A percentile compares a stretch with the other conserved stretches of the same genome.
Conservation (phyloP, 2,329 filamentous ascomycete species). For the Podosphaera xanthii region DNA sequence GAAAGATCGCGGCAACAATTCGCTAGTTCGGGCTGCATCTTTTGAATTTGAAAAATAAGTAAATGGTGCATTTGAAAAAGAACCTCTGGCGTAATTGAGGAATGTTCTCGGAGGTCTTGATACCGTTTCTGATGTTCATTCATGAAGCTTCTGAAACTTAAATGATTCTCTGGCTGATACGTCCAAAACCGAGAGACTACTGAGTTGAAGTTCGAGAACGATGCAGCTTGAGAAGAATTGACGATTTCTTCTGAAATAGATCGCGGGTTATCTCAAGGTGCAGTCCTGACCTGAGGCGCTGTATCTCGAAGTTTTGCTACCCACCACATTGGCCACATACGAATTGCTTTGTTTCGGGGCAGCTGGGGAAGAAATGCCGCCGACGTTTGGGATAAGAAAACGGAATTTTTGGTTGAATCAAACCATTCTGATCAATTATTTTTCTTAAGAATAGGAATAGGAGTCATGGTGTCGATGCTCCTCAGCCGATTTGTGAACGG, state of each 20-base stretch:
- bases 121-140: background rate
- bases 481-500: too few relatives aligned
- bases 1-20: background rate
- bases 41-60: background rate
- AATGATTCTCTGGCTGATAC: background rate
- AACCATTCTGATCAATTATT: background rate
- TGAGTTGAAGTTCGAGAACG: background rate
- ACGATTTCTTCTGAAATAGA: background rate
- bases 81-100: background rate
- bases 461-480: too few relatives aligned
- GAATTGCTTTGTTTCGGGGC: background rate
- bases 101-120: background rate
- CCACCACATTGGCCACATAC: background rate
- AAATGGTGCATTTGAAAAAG: background rate
- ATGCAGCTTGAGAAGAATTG: background rate
- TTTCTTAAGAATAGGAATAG: background rate
- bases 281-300: background rate
- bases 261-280: background rate
- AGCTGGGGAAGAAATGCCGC: background rate
- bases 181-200: background rate
- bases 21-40: background rate
- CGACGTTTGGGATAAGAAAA: background rate
- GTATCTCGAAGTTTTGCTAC: background rate
- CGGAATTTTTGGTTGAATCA: background rate
- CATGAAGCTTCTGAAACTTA: background rate